A percentile compares a stretch with the other conserved stretches of the same genome.
Evolutionary conservation across 1,284 basidiomycete species (phyloP).

Genomic region (Neolentinus lepideus): DNA sequence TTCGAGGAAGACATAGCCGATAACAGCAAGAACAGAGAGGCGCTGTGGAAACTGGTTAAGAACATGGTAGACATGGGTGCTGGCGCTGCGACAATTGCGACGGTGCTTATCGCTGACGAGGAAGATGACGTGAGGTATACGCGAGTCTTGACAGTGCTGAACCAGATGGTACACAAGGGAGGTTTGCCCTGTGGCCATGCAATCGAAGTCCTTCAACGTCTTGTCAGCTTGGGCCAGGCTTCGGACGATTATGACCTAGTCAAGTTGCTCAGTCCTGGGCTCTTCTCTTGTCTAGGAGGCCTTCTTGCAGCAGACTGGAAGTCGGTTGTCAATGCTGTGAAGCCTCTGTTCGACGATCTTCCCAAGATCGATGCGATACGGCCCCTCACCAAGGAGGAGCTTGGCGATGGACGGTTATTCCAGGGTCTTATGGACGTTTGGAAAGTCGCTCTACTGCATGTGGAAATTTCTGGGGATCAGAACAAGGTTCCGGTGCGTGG

Average conservation of each 20-base stretch:
- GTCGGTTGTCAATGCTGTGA: conserved; percentile 35
- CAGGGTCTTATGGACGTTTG: conserved; percentile 46
- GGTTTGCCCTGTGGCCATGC: conserved; percentile 42
- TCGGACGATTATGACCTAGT: conserved; percentile 34
- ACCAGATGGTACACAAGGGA: conserved; percentile 47
- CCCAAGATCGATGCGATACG: conserved; percentile 44
- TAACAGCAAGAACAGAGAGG: conserved; percentile 24
- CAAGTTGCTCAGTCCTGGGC: conserved; percentile 42
- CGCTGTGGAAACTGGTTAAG: conserved; percentile 43
- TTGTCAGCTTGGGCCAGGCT: conserved; percentile 15
- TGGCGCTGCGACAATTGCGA: conserved; percentile 48
- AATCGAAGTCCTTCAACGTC: conserved; percentile 38
- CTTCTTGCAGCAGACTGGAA: conserved; percentile 52
- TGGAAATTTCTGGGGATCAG: conserved; percentile 31
- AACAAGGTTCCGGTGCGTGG: conserved; percentile 31
- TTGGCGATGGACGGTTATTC: conserved; percentile 47
- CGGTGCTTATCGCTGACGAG: conserved; percentile 31
- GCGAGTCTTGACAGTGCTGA: conserved; percentile 33
- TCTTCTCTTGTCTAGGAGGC: conserved; percentile 54
- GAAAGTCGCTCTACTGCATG: conserved; percentile 38
- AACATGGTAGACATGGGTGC: conserved; percentile 54
- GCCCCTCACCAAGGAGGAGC: conserved; percentile 46
- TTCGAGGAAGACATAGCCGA: conserved; percentile 21
- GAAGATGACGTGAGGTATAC: conserved; percentile 33
- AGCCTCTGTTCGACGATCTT: conserved; percentile 43